These are phyloP conservation scores for Naematelia aurantialba DNA, from an alignment of 768 basidiomycete genomes.

Conservation along the genomic window DNA sequence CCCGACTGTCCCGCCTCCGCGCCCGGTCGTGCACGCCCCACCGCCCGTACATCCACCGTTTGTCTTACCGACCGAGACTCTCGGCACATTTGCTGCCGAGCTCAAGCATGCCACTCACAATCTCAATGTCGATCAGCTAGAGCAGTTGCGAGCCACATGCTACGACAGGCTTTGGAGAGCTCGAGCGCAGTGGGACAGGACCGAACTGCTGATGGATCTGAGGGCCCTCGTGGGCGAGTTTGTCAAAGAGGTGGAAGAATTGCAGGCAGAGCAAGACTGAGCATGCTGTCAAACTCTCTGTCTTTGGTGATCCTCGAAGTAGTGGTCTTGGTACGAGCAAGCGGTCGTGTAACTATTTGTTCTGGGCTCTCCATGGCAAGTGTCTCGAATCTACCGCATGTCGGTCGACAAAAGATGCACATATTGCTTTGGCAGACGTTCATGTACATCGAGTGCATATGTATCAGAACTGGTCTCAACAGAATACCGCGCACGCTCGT, in stretches of 20 bases:
- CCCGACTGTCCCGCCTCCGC: slow-evolving; percentile 3
- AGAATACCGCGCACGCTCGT: no score
- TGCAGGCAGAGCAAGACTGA: slow-evolving; percentile 7
- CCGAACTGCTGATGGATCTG: slow-evolving; percentile 62
- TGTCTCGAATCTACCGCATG: no score
- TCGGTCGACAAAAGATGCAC: no score
- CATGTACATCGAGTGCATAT: neutral
- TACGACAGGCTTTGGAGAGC: slow-evolving; percentile 78
- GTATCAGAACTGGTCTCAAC: neutral
- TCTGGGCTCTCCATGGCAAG: no score
- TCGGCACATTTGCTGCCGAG: slow-evolving; percentile 56
- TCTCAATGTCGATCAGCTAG: slow-evolving; percentile 81
- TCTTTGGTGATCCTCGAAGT: no score
- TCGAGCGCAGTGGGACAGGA: slow-evolving; percentile 77
- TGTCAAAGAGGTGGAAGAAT: slow-evolving; percentile 59
- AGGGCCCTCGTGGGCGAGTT: slow-evolving; percentile 61
- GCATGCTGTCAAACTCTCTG: neutral
- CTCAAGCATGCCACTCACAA: slow-evolving; percentile 59
- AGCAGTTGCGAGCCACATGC: slow-evolving; percentile 83
- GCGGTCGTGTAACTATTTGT: no score
- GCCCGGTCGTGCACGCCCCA: slow-evolving; percentile 48
- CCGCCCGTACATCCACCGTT: slow-evolving; percentile 63
- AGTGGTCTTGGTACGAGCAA: no score
- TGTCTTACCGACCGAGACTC: slow-evolving; percentile 57
- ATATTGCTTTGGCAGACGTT: no score